Percentiles rank a stretch among this genome's conserved stretches.
Evolutionary conservation across 768 basidiomycete genomes (phyloP).

Genomic region (Boletus speciosus): DNA sequence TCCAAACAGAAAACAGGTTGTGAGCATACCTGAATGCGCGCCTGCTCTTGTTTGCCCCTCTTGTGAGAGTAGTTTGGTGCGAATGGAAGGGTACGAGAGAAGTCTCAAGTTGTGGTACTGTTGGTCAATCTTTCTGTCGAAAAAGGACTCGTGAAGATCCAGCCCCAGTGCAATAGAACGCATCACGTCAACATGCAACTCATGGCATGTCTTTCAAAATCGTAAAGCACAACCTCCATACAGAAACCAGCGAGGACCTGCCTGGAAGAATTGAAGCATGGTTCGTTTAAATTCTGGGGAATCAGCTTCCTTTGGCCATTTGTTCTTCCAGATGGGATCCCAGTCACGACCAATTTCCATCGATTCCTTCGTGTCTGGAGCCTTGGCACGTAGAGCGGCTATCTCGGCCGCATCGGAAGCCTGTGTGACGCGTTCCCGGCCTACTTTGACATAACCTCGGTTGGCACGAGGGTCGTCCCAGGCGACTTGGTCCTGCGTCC

Average conservation of each 20-base stretch:
- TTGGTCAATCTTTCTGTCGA: conserved; percentile 70
- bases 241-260: conserved; percentile 21
- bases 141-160: conserved; percentile 67
- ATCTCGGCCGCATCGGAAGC: conserved; percentile 70
- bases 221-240: not conserved
- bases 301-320: conserved; percentile 67
- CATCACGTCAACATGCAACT: conserved; percentile 75
- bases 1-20: not conserved
- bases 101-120: conserved; percentile 81
- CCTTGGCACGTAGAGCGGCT: conserved; percentile 62
- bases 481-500: conserved; percentile 52
- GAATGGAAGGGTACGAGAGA: conserved; percentile 78
- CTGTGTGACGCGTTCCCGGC: conserved; percentile 80
- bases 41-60: conserved; percentile 80
- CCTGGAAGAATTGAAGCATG: conserved; percentile 76
- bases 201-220: conserved; percentile 59
- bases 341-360: conserved; percentile 91
- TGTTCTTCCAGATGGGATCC: conserved; percentile 74
- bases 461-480: conserved; percentile 88
- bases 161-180: conserved; percentile 82
- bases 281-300: conserved; percentile 66
- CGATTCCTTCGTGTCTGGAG: conserved; percentile 80
- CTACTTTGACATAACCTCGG: conserved; percentile 77
- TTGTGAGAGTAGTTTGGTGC: conserved; percentile 48
- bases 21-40: conserved; percentile 62